Evolutionary conservation across 179 eudicot species (phyloP).

Genomic region (Amaranthus tricolor): DNA sequence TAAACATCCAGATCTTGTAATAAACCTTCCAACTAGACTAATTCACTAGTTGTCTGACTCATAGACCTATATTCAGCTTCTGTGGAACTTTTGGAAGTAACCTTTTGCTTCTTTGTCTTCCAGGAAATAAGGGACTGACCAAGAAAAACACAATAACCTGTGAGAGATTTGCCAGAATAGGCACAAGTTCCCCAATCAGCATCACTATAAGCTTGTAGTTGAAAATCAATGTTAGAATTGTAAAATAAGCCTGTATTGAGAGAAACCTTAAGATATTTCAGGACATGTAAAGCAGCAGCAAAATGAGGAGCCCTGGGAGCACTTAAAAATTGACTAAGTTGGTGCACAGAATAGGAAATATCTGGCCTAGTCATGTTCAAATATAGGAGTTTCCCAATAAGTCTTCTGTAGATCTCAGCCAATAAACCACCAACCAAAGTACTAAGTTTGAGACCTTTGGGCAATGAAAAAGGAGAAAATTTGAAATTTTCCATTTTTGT

Average conservation of each 20-base stretch:
- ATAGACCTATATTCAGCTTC: background rate
- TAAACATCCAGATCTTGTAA: background rate
- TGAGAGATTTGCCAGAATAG: background rate
- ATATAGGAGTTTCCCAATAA: background rate
- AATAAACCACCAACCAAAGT: background rate
- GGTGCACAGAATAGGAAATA: background rate
- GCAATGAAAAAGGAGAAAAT: background rate
- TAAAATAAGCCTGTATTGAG: background rate
- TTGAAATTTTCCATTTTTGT: background rate
- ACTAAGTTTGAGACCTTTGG: background rate
- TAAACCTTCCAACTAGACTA: background rate
- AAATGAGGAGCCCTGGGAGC: background rate
- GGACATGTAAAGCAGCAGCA: background rate
- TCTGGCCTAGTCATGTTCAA: background rate
- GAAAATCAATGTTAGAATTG: background rate
- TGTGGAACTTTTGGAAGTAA: too few relatives aligned
- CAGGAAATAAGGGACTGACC: too few relatives aligned
- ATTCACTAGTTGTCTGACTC: background rate
- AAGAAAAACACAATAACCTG: background rate
- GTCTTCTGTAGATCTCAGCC: background rate
- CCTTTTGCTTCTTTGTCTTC: too few relatives aligned
- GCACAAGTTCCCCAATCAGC: background rate
- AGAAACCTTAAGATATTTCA: background rate
- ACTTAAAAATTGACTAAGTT: background rate
- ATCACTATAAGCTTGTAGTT: background rate